Percentiles rank a stretch among this genome's conserved stretches.
Conservation (phyloP, 768 basidiomycete genomes). For the Sporobolomyces pararoseus region DNA sequence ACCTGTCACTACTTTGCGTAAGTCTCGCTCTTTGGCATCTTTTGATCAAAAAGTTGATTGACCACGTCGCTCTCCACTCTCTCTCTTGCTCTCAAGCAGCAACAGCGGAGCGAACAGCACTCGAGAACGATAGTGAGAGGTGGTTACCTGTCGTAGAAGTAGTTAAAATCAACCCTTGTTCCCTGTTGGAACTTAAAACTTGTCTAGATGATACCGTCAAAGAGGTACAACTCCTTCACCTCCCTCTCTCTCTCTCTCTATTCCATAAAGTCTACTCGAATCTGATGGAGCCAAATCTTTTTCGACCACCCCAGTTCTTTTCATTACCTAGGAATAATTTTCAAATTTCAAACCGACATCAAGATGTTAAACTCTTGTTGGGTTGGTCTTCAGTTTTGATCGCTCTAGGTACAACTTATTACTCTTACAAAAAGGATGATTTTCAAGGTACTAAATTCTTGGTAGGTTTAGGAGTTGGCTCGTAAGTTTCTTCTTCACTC, state of each 20-base stretch:
- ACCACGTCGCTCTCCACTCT: neutral
- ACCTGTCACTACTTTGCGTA: neutral
- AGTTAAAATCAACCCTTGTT: constrained; percentile 57
- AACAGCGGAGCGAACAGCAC: no score
- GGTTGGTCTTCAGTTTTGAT: constrained; percentile 84
- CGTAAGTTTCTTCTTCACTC: constrained; percentile 56
- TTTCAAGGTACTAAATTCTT: constrained; percentile 82
- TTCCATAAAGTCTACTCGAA: neutral
- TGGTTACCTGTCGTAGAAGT: neutral
- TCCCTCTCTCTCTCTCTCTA: neutral
- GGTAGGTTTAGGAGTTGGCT: constrained; percentile 70
- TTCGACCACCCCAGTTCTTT: no score
- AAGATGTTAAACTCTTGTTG: constrained; percentile 77
- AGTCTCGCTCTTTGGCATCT: neutral
- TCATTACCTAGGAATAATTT: constrained; percentile 69
- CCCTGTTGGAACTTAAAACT: constrained; percentile 56
- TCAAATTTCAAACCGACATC: constrained; percentile 79
- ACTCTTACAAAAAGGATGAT: constrained; percentile 72
- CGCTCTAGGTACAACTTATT: constrained; percentile 73
- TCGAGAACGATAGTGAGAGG: no score
- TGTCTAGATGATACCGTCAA: constrained; percentile 80
- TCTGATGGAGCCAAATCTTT: constrained; percentile 16
- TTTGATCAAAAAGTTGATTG: neutral
- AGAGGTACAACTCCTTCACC: constrained; percentile 57
- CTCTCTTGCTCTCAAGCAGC: neutral